Base-by-base conservation (phyloP, 768 basidiomycete genomes). In the Rhodotorula kratochvilovae region DNA sequence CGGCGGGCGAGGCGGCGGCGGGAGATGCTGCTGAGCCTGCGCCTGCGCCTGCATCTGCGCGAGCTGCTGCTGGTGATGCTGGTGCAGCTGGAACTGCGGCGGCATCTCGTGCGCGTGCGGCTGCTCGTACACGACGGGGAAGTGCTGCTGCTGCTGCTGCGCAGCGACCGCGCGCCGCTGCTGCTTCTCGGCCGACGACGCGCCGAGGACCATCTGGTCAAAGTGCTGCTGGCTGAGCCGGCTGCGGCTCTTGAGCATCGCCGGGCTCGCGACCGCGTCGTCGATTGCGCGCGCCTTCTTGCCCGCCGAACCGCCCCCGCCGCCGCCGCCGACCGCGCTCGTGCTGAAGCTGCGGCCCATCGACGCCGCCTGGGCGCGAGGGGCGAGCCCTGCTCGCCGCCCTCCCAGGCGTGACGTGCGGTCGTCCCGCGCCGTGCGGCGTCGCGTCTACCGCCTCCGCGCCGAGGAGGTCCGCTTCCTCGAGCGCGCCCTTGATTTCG, bases 401-500 rank as follows among this genome's bases (percentile, higher is more conserved):
- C 21, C 31, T 61, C 6, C 56, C 29, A 5, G 66, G 70, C 36
- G 70, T 71, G 23, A 63, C 29, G 45, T 4, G 23, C 51, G 55
- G 7, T 21, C 36, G 19, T 17, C 46, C 55, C 45, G 15, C 25
- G 10, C 42, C 25, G 57, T 63, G 55, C 15, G 62, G 66, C 29
- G 61, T 71, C 48, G 65, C 27, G 35, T 45, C 39, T 13, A 39
- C 60, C 5, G 50, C 12, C 7, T 43, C 43, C 15, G 51, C 27
- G 6, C 25, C 65, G 33, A 48, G 56, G 13, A 39, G 39, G 42
- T 67, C 70, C 2, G 54, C 56, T 79, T 80, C 81, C 61, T 79
- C 79, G 65, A 81, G 70, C 75, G 80, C 81, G 46, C 78, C 71
- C 23, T 55, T 10, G 59, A 31, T 13, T 3, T 55, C 54, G 54